These are phyloP conservation scores for Claviceps paspali DNA, from an alignment of 2,329 filamentous ascomycete species.

Conservation along the genomic window DNA sequence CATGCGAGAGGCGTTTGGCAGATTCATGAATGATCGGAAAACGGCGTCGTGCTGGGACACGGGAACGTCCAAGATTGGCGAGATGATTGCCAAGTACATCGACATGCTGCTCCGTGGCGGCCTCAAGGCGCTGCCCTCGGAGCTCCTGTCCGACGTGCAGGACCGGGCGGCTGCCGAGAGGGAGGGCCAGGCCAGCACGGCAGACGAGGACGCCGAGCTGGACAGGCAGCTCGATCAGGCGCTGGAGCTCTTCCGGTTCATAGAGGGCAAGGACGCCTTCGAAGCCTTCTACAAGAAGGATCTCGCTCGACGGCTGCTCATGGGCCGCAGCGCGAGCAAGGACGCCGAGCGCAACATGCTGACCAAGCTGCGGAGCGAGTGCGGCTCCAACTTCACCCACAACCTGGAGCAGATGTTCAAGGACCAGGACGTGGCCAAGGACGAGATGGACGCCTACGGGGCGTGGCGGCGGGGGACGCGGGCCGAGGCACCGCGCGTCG, in stretches of 20 bases:
- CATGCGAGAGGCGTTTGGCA: conserved; percentile 71
- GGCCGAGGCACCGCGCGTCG: conserved; percentile 28
- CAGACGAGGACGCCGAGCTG: conserved; percentile 83
- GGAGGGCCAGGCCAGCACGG: conserved; percentile 49
- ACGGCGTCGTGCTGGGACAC: conserved; percentile 58
- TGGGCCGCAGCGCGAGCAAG: conserved; percentile 83
- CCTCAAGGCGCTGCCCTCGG: conserved; percentile 63
- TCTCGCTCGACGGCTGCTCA: conserved; percentile 72
- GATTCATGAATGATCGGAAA: conserved; percentile 84
- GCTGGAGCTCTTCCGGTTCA: conserved; percentile 88
- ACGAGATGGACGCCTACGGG: conserved; percentile 87
- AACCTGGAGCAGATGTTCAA: conserved; percentile 99
- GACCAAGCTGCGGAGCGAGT: conserved; percentile 78
- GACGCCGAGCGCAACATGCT: conserved; percentile 96
- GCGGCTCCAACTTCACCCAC: conserved; percentile 84
- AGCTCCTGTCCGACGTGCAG: conserved; percentile 46
- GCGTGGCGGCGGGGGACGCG: conserved; percentile 41
- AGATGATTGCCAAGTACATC: conserved; percentile 97
- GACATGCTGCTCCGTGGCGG: conserved; percentile 80
- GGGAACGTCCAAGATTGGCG: conserved; percentile 83
- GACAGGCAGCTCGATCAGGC: conserved; percentile 86
- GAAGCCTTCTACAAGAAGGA: conserved; percentile 99
- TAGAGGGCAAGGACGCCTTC: conserved; percentile 94
- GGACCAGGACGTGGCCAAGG: conserved; percentile 82
- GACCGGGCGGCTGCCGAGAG: conserved; percentile 43